Evolutionary conservation across 75 land plant genomes (phyloP).

Genomic region (Gnetum montanum): DNA sequence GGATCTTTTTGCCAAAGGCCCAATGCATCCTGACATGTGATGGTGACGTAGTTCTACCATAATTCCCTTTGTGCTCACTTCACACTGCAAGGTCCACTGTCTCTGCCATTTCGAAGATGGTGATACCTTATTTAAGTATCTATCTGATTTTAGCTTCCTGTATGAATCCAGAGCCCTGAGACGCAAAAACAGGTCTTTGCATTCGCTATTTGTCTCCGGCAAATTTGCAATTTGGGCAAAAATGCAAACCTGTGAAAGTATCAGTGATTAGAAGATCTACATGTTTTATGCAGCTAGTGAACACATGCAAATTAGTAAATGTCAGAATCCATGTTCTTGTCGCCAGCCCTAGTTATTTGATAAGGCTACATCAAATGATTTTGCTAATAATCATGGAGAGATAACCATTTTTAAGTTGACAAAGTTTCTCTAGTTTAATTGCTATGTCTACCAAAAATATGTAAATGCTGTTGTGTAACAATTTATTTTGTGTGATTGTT

Average conservation of each 20-base stretch:
- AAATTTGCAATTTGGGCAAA: constrained; percentile 25
- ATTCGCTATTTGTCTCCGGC: background rate
- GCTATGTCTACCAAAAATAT: too few species aligned
- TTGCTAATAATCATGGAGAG: too few species aligned
- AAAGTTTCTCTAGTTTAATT: too few species aligned
- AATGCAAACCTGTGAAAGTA: constrained; percentile 68
- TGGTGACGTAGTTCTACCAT: constrained; percentile 35
- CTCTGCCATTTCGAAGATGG: constrained; percentile 46
- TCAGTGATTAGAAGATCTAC: background rate
- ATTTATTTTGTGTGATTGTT: too few species aligned
- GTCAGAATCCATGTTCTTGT: too few species aligned
- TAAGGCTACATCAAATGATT: background rate
- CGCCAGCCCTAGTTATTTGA: too few species aligned
- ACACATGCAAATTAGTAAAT: background rate
- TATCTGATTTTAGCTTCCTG: constrained; percentile 44
- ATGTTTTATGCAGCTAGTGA: background rate
- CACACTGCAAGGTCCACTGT: constrained; percentile 62
- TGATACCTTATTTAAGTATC: constrained; percentile 18
- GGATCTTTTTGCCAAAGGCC: constrained; percentile 22
- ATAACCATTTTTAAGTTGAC: too few species aligned
- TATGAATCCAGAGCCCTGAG: constrained; percentile 42
- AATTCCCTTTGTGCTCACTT: constrained; percentile 58
- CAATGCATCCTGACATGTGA: constrained; percentile 15
- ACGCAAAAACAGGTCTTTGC: constrained; percentile 34
- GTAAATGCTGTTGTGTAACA: too few species aligned